Evolutionary conservation across 1,284 basidiomycete species (phyloP).

Genomic region (Irpex sp.): DNA sequence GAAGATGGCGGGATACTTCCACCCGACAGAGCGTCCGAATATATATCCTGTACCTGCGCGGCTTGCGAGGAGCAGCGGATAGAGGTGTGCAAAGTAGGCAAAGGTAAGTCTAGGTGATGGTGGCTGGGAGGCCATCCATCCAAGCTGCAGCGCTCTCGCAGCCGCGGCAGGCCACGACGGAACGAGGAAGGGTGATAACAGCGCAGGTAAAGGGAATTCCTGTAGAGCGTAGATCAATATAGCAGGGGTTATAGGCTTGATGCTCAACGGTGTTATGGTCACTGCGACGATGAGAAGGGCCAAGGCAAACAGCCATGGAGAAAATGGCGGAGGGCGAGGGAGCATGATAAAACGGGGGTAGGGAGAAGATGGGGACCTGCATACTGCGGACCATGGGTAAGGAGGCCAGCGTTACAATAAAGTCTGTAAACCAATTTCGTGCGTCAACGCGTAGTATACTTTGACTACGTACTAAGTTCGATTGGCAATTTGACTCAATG

Average conservation of each 20-base stretch:
- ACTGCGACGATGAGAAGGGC: neutral
- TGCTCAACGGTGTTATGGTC: neutral
- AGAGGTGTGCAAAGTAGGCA: neutral
- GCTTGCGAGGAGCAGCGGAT: neutral
- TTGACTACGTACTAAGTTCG: too few relatives aligned
- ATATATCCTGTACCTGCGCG: slow-evolving; percentile 2
- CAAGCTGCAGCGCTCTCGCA: neutral
- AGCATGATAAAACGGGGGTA: neutral
- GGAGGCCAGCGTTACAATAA: too few relatives aligned
- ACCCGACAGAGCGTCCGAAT: slow-evolving; percentile 6
- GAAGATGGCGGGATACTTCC: slow-evolving; percentile 6
- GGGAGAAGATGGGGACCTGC: too few relatives aligned
- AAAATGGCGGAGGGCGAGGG: neutral
- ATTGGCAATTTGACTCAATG: too few relatives aligned
- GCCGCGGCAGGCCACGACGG: neutral
- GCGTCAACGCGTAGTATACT: too few relatives aligned
- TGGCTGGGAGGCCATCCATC: slow-evolving; percentile 2
- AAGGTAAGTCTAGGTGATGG: neutral
- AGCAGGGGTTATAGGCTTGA: slow-evolving; percentile 5
- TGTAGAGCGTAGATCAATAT: slow-evolving; percentile 5
- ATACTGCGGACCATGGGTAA: too few relatives aligned
- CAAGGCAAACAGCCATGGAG: slow-evolving; percentile 1
- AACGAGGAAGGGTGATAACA: slow-evolving; percentile 6
- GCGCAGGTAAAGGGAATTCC: slow-evolving; percentile 2
- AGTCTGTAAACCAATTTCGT: too few relatives aligned